Conservation (phyloP, 306 rosid species). For the Chamaecrista fasciculata region DNA sequence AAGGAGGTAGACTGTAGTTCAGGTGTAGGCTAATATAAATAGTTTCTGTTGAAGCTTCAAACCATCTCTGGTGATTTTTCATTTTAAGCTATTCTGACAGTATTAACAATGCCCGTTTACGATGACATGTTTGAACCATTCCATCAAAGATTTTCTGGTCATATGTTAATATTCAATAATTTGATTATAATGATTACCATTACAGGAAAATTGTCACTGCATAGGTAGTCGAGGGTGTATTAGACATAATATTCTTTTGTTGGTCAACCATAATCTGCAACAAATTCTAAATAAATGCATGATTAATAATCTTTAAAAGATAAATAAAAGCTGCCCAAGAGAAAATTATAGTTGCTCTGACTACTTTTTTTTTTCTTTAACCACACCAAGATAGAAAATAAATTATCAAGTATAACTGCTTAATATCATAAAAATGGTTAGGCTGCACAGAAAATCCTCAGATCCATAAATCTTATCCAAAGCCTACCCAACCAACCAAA, state of each 20-base stretch:
- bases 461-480: not conserved
- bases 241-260: not conserved
- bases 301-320: not conserved
- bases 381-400: not conserved
- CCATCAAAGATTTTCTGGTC: not conserved
- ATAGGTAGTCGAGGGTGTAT: not conserved
- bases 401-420: not conserved
- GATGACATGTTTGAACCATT: not conserved
- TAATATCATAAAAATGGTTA: not conserved
- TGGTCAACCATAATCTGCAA: conserved; percentile 2
- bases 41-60: not conserved
- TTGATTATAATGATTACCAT: not conserved
- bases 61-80: conserved; percentile 8
- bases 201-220: not conserved
- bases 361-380: not conserved
- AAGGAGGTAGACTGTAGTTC: conserved; percentile 1
- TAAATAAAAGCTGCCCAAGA: conserved; percentile 16
- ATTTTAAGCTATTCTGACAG: not conserved
- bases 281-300: not conserved
- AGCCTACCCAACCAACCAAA: not conserved
- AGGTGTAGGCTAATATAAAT: conserved; percentile 4
- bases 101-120: conserved; percentile 7
- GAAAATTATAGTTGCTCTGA: conserved; percentile 16
- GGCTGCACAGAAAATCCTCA: not conserved
- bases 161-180: not conserved